These are phyloP conservation scores for Tolypocladium album DNA, from an alignment of 2,329 filamentous ascomycete genomes.

Conservation along the genomic window DNA sequence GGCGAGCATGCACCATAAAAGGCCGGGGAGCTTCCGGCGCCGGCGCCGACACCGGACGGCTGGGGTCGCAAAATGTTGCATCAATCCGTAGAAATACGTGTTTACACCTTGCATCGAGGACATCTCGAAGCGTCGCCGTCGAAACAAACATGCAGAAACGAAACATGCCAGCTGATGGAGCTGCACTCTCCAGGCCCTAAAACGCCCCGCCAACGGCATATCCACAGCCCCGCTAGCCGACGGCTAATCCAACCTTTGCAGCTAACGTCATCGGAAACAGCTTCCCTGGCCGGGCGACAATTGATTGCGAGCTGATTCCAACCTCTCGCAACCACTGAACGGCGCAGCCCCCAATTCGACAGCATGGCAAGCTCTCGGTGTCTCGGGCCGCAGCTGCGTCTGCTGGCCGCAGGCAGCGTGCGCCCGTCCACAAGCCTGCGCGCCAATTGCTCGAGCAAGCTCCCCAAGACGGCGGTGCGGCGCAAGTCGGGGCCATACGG, in stretches of 20 bases:
- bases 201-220: background rate
- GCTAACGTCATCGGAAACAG: background rate
- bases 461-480: constrained; percentile 23
- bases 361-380: constrained; percentile 13
- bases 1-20: no score
- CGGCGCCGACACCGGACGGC: background rate
- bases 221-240: background rate
- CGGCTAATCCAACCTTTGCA: background rate
- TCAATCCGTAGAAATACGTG: background rate
- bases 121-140: background rate
- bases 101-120: background rate
- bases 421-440: constrained; percentile 11
- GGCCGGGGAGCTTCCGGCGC: no score
- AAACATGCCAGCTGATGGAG: background rate
- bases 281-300: background rate
- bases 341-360: background rate
- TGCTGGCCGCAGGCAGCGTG: constrained; percentile 9
- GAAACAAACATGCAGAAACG: background rate
- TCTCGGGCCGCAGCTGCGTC: constrained; percentile 9
- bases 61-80: background rate
- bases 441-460: constrained; percentile 2
- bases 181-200: background rate
- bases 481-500: constrained; percentile 57
- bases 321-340: background rate
- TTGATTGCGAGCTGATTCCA: background rate